Conservation (phyloP, 164 flowering plant genomes). For the Tetracentron sinense region DNA sequence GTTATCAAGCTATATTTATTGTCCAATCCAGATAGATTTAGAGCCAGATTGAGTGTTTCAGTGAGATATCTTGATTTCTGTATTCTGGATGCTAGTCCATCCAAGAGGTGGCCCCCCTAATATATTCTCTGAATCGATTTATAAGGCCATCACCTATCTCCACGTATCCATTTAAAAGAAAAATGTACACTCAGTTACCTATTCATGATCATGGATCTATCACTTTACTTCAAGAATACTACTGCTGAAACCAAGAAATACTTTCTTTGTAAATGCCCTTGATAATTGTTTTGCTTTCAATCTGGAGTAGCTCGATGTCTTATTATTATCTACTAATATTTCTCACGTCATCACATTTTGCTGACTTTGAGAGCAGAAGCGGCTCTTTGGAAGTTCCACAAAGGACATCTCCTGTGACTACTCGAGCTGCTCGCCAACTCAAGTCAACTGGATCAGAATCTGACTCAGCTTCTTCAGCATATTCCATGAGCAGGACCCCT, state of each 20-base stretch:
- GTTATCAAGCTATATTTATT: too few relatives aligned
- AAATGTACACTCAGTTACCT: too few relatives aligned
- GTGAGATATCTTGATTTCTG: too few relatives aligned
- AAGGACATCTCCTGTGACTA: conserved; percentile 56
- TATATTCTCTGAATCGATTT: too few relatives aligned
- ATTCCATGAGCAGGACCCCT: conserved; percentile 42
- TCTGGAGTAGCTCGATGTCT: background rate
- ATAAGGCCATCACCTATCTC: too few relatives aligned
- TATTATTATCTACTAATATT: background rate
- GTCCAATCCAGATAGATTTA: too few relatives aligned
- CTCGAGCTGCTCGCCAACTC: conserved; percentile 54
- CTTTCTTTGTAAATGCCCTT: too few relatives aligned
- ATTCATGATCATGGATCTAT: too few relatives aligned
- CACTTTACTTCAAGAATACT: background rate
- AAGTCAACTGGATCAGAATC: conserved; percentile 51
- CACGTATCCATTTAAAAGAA: too few relatives aligned
- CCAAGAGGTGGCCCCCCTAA: too few relatives aligned
- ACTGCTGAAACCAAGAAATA: background rate
- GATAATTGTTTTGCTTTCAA: background rate
- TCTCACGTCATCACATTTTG: background rate
- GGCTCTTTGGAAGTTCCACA: conserved; percentile 56
- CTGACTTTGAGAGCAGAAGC: conserved; percentile 34
- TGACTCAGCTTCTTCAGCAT: conserved; percentile 44
- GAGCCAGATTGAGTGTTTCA: too few relatives aligned
- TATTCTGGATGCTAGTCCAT: too few relatives aligned